Base-by-base conservation (phyloP, 371 early-diverging fungal species). In the Dichotomocladium elegans region DNA sequence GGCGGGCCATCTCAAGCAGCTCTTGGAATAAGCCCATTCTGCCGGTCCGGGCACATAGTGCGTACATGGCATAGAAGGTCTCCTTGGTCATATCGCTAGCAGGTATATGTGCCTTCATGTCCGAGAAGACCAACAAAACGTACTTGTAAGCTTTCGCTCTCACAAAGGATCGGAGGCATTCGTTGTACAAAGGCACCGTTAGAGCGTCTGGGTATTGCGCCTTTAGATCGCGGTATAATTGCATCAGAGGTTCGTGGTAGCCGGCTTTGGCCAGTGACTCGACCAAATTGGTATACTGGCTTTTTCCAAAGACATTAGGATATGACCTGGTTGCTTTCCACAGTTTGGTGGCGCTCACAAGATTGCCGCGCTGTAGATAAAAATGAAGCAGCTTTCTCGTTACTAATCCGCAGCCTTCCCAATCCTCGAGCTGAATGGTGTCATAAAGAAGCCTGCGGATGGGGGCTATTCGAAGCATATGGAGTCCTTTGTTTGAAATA, bases 1-100 rank as follows among this genome's bases (percentile, higher is more conserved):
- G 12, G 8, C 57, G 57, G 28, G 60, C 60, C 35, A 35, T 17
- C 0, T 28, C 22, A 26, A 69, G 53, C 0, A 60, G 50, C 2
- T 47, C 24, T 33, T 67, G 60, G 29, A 65, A 71, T 11, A 69
- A 11, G 1, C 30, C 47, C 7, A 61, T 34, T 26, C 64, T 41
- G 14, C 72, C 75, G 2, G 68, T 61, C 27, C 67, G 69, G 2
- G 70, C 66, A 40, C 66, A 61, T 15, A 75, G 33, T 14, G 55
- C 43, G 33, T 68, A 68, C 1, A 72, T 30, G 17, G 60, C 22
- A 2, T 52, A 30, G 2, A 51, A 53, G 1, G 55, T 37, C 1
- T 30, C 22, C 34, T 34, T 53, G 10, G 55, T 55, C 15, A 60
- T 34, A n/a, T 19, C 19, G 33, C 25, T 31, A 14, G 46, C 26